phyloP scores from a whole-genome alignment of 2,329 filamentous ascomycete species.

The Ceratocystis lukuohia region DNA sequence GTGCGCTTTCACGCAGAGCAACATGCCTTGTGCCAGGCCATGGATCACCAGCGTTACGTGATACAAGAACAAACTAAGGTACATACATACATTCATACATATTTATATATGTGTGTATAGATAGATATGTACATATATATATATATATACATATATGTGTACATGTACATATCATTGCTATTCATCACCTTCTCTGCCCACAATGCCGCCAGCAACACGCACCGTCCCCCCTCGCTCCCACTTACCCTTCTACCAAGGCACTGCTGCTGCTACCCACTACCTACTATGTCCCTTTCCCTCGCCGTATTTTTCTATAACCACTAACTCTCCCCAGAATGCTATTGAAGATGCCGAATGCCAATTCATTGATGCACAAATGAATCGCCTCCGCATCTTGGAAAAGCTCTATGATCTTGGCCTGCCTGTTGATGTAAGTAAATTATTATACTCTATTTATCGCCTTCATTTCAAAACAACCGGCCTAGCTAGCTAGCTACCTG shows the following conservation, averaged over 20 bases:
- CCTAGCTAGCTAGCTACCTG: no score
- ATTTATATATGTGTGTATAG: neutral
- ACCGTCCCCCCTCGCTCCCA: no score
- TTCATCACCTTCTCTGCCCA: no score
- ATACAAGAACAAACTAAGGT: constrained; percentile 22
- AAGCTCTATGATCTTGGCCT: constrained; percentile 32
- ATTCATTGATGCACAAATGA: constrained; percentile 35
- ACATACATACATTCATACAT: constrained; percentile 8
- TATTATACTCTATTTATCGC: no score
- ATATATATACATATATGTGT: no score
- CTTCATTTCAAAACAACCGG: no score
- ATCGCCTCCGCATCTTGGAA: constrained; percentile 34
- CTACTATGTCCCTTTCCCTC: neutral
- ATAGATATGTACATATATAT: neutral
- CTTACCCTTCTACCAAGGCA: no score
- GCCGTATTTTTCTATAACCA: neutral
- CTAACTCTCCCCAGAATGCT: constrained; percentile 26
- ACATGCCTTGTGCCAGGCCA: constrained; percentile 4
- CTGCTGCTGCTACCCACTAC: neutral
- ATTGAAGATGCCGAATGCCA: constrained; percentile 30
- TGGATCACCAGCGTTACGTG: constrained; percentile 18
- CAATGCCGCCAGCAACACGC: no score
- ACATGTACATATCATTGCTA: no score
- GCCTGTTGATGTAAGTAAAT: constrained; percentile 36
- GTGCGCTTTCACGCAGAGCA: constrained; percentile 21